Percentiles rank a stretch among this genome's conserved stretches.
These are phyloP conservation scores for Blastocrithidia nonstop DNA, from an alignment of 208 protist genomes.

Conservation along the genomic window DNA sequence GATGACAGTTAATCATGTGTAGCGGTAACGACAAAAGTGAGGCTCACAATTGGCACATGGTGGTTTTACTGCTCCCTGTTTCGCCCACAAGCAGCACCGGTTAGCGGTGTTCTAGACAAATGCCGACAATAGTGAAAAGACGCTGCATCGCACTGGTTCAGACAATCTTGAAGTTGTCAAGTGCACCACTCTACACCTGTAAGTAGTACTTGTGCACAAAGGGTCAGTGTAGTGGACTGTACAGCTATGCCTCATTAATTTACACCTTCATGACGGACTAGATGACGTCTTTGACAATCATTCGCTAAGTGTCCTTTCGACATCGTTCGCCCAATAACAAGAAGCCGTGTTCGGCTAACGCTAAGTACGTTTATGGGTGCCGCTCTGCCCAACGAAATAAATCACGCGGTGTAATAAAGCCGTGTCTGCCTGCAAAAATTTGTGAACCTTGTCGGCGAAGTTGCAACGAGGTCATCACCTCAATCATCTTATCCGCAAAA, in stretches of 20 bases:
- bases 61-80: slow-evolving; percentile 98
- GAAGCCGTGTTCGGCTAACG: slow-evolving; percentile 95
- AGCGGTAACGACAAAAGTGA: slow-evolving; percentile 72
- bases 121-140: slow-evolving; percentile 92
- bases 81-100: slow-evolving; percentile 97
- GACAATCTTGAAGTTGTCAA: slow-evolving; percentile 88
- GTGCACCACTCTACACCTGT: slow-evolving; percentile 37
- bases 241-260: slow-evolving; percentile 43
- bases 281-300: slow-evolving; percentile 89
- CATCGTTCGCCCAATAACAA: slow-evolving; percentile 97
- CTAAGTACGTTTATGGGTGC: slow-evolving; percentile 72
- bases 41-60: slow-evolving; percentile 93
- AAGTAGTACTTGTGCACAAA: slow-evolving; percentile 61
- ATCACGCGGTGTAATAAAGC: slow-evolving; percentile 99
- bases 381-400: slow-evolving; percentile 99
- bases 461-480: slow-evolving; percentile 94
- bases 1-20: slow-evolving; percentile 98
- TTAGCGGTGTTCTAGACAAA: slow-evolving; percentile 90
- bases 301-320: slow-evolving; percentile 87
- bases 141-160: slow-evolving; percentile 94
- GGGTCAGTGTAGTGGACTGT: slow-evolving; percentile 68
- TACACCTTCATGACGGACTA: slow-evolving; percentile 64
- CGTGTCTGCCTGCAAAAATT: slow-evolving; percentile 97
- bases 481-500: slow-evolving; percentile 90
- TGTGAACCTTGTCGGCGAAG: slow-evolving; percentile 81